Percentiles rank a stretch among this genome's conserved stretches.
Conservation (phyloP, 352 stramenopile genomes). For the Pythium oligandrum region DNA sequence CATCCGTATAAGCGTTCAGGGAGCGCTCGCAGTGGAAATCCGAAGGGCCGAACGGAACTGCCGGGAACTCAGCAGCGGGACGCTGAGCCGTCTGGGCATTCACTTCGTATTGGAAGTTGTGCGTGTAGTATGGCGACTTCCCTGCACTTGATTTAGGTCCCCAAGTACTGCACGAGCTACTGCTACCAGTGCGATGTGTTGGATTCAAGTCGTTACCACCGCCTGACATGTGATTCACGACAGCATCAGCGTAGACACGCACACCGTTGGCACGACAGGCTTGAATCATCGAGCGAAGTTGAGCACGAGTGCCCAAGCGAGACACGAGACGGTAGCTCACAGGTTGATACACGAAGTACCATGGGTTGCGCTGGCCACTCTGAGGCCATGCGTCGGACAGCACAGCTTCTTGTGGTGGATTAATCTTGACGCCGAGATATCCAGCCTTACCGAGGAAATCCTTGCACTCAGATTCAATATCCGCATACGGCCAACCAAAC, state of each 20-base stretch:
- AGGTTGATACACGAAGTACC: conserved; percentile 66
- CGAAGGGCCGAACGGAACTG: conserved; percentile 44
- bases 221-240: conserved; percentile 24
- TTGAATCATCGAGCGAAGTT: conserved; percentile 61
- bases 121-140: conserved; percentile 23
- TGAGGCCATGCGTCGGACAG: conserved; percentile 35
- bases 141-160: conserved; percentile 16
- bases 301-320: conserved; percentile 38
- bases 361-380: conserved; percentile 47
- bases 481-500: conserved; percentile 62
- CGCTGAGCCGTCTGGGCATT: conserved; percentile 42
- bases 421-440: conserved; percentile 72
- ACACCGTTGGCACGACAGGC: conserved; percentile 56
- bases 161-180: conserved; percentile 14
- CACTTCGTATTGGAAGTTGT: conserved; percentile 32
- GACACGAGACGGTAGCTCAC: conserved; percentile 61
- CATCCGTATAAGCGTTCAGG: conserved; percentile 32
- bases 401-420: conserved; percentile 52
- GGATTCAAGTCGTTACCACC: conserved; percentile 19
- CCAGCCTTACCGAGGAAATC: conserved; percentile 52
- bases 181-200: conserved; percentile 11
- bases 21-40: conserved; percentile 64
- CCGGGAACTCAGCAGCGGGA: conserved; percentile 49
- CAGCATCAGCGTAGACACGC: conserved; percentile 41
- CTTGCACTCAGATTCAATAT: conserved; percentile 53